phyloP scores from a whole-genome alignment of 2,329 filamentous ascomycete species.

The Fusarium tuaranense region DNA sequence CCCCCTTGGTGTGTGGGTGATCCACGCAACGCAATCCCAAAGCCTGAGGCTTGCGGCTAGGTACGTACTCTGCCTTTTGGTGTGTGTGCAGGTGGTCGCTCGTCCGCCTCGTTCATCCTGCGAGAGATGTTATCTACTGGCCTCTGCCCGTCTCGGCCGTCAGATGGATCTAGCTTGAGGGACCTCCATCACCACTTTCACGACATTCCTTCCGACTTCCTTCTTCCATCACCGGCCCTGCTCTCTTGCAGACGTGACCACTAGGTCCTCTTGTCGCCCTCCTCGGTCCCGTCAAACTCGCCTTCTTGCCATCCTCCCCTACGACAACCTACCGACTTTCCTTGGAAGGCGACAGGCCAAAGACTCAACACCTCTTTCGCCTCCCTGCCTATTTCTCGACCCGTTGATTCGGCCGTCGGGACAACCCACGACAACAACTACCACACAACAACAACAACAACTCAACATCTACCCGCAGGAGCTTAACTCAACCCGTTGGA shows the following conservation, averaged over 20 bases:
- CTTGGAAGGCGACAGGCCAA: conserved; percentile 31
- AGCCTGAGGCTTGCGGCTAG: conserved; percentile 44
- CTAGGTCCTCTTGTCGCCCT: conserved; percentile 41
- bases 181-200: conserved; percentile 48
- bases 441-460: conserved; percentile 19
- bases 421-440: conserved; percentile 35
- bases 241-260: conserved; percentile 42
- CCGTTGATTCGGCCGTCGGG: conserved; percentile 64
- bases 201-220: conserved; percentile 54
- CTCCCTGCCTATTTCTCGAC: conserved; percentile 51
- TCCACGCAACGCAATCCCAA: conserved; percentile 51
- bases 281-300: conserved; percentile 17
- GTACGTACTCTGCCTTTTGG: conserved; percentile 38
- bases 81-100: conserved; percentile 22
- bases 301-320: conserved; percentile 2
- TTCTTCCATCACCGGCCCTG: conserved; percentile 32
- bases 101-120: conserved; percentile 41
- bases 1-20: conserved; percentile 48
- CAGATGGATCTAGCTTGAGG: conserved; percentile 36
- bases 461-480: conserved; percentile 36
- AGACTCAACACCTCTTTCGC: conserved; percentile 14
- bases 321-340: conserved; percentile 28
- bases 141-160: conserved; percentile 36
- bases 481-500: conserved; percentile 41
- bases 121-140: conserved; percentile 41